Conservation (phyloP, 1,284 basidiomycete species). For the Pseudozyma sp. region DNA sequence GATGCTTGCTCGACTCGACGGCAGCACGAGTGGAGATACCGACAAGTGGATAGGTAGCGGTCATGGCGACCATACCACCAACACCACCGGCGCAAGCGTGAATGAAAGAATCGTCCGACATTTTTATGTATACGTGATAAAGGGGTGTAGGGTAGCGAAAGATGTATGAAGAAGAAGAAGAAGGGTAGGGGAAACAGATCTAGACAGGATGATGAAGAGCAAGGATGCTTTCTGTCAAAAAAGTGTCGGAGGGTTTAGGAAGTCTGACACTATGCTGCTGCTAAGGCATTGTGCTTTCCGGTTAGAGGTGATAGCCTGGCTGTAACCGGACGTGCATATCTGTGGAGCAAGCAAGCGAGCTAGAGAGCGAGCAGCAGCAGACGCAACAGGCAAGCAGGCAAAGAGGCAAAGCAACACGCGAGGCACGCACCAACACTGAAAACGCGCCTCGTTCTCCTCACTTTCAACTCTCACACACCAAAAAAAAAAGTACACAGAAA, state of each 20-base stretch:
- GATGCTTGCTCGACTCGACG: slow-evolving; percentile 82
- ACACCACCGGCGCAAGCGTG: slow-evolving; percentile 90
- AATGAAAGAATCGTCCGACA: slow-evolving; percentile 79
- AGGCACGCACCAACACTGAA: too few relatives aligned
- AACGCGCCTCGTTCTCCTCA: too few relatives aligned
- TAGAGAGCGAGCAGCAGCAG: not conserved
- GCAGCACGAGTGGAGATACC: slow-evolving; percentile 93
- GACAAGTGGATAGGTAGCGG: slow-evolving; percentile 77
- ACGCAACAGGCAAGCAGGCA: not conserved
- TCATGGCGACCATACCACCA: slow-evolving; percentile 79
- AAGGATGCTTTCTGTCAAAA: too few relatives aligned
- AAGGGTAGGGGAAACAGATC: not conserved
- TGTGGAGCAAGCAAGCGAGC: slow-evolving; percentile 2
- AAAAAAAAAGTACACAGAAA: too few relatives aligned
- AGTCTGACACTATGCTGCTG: not conserved
- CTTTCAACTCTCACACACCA: too few relatives aligned
- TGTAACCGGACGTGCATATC: slow-evolving; percentile 9
- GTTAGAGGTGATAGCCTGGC: slow-evolving; percentile 5
- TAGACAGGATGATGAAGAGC: too few relatives aligned
- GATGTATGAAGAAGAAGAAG: not conserved
- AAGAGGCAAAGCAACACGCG: too few relatives aligned
- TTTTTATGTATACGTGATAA: slow-evolving; percentile 10
- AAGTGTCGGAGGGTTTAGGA: slow-evolving; percentile 17
- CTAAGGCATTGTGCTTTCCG: too few relatives aligned
- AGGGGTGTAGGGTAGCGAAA: not conserved